Base-by-base conservation (phyloP, 352 stramenopile genomes). In the Globisporangium carolinianum region DNA sequence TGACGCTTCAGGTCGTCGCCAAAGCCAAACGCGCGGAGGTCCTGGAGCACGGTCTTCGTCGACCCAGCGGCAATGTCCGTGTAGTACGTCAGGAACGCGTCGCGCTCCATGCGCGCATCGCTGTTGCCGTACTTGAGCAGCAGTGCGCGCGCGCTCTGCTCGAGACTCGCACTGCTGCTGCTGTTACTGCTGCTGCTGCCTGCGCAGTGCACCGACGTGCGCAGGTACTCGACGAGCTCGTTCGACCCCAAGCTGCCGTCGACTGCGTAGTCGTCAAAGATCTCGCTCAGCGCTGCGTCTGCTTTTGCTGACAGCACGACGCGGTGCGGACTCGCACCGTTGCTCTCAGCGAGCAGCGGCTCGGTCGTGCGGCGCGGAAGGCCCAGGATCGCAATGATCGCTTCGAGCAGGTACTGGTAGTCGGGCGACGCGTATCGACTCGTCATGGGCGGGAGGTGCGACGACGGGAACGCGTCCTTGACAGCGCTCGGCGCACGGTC, bases 391-490 rank as follows among this genome's bases (percentile, higher is more conserved):
- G 83, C 76, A 15, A 89, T 87, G 62, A 97, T 85, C 42, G 86
- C 84, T 68, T 97, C 89, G 4, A 97, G 65, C 38, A 97, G 60
- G 61, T 93, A 90, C 62, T 96, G 85, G 55, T 92, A 96, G 54
- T 97, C 89, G 1, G 83, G 78, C 12, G 83, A 91, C 14, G 83
- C 71, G 47, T 89, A 90, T 10, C 79, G 72, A 39, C 63, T 67
- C 9, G 70, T 66, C 4, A 56, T 57, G 1, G 69, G 65, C 51
- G 74, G 69, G 18, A 81, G 59, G 48, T 77, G 73, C 11, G 75
- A 86, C 12, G 69, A 79, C 12, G 72, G 71, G 63, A 94, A 95
- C 10, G 86, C 86, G 56, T 87, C 69, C 63, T 91, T 88, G 32
- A 95, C 65, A 46, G 51, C 59, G 43, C 61, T 73, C 8, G 81